Evolutionary conservation across 192 early-diverging fungal genomes (phyloP).

Genomic region (Phycomyces blakesleeanus): DNA sequence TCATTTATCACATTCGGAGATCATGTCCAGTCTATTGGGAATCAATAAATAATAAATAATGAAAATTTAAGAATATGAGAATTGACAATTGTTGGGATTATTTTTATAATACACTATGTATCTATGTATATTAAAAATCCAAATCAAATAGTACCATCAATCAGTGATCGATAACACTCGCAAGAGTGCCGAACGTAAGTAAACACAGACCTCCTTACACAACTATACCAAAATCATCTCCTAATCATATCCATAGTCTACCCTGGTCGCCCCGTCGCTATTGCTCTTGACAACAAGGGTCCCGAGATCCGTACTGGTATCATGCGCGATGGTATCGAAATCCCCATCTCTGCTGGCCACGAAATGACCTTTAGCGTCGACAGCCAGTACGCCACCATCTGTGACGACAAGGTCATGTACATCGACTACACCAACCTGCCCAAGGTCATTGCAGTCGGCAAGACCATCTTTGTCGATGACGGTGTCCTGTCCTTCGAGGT

Average conservation of each 20-base stretch:
- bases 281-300: conserved; percentile 84
- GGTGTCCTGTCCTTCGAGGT: conserved; percentile 95
- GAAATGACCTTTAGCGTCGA: conserved; percentile 76
- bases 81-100: too few species aligned
- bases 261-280: conserved; percentile 59
- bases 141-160: conserved; percentile 46
- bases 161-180: conserved; percentile 61
- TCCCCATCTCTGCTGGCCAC: conserved; percentile 70
- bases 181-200: conserved; percentile 46
- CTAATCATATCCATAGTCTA: too few species aligned
- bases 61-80: background rate
- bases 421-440: conserved; percentile 79
- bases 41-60: background rate
- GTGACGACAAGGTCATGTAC: conserved; percentile 67
- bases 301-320: conserved; percentile 86
- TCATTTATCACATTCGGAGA: background rate
- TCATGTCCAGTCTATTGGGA: too few species aligned
- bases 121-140: too few species aligned
- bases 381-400: conserved; percentile 53
- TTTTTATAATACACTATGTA: too few species aligned
- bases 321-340: conserved; percentile 68
- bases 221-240: background rate
- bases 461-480: conserved; percentile 88
- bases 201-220: background rate
- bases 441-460: conserved; percentile 70